Evolutionary conservation across 2,329 filamentous ascomycete genomes (phyloP), one percentile per base, ranked within the genome.

Genomic region (Samsoniella hepiali): DNA sequence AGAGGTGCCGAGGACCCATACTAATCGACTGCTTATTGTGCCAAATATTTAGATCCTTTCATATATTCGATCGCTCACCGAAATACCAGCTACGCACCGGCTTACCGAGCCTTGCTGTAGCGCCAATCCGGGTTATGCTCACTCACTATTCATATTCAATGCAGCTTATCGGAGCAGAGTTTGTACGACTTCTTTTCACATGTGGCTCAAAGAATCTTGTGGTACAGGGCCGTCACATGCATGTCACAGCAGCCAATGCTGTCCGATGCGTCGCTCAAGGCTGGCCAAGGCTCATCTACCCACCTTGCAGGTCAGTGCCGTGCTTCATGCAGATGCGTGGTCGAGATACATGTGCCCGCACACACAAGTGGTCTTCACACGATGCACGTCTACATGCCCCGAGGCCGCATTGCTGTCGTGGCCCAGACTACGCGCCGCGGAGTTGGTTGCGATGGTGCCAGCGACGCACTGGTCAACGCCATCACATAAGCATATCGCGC

Each of bases 21-120:
- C 27, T 51, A 6, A 51, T 51, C 31, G 15, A 34, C 15, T 51
- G 31, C 31, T 34, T 9, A 34, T 22, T 34, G n/a, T 38, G n/a
- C 22, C 51, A 29, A n/a, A 34, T 36, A 38, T 36, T 11, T 13
- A 8, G 22, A 51, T 42, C 45, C 34, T 34, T 15, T 32, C 32
- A 59, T 59, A 59, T 51, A 42, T 51, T 22, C 45, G 45, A 51
- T 51, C 57, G 13, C 40, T 22, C 44, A 59, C 11, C 34, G 15
- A 51, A 22, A 51, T 32, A 9, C 13, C 11, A 29, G 40, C 32
- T 15, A 34, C 22, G 31, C 29, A 34, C 15, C 42, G 10, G 36
- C 13, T 56, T 29, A 17, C 11, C 13, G 13, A 9, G 15, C 10
- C 47, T 17, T 40, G 5, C 3, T 15, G 13, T 8, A 40, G 11